A percentile compares a stretch with the other conserved stretches of the same genome.
These are phyloP conservation scores for Pseudohyphozyma bogoriensis DNA, from an alignment of 768 basidiomycete genomes.

Conservation along the genomic window DNA sequence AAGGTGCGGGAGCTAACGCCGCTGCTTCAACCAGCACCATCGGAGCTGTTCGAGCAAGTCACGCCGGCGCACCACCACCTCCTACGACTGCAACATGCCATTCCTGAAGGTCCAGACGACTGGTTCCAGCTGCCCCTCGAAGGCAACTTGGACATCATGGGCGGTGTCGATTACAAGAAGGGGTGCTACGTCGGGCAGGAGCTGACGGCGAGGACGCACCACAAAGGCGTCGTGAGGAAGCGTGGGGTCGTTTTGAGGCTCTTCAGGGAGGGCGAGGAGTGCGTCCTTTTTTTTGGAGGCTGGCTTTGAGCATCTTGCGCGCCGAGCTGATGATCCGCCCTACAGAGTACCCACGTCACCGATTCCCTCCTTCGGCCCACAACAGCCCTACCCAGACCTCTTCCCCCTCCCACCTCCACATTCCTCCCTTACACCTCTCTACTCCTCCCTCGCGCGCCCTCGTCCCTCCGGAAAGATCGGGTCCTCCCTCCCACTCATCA, in stretches of 20 bases:
- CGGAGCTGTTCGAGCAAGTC: constrained; percentile 7
- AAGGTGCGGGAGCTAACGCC: background rate
- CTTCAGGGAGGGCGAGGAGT: constrained; percentile 41
- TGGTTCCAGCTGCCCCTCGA: constrained; percentile 87
- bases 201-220: constrained; percentile 88
- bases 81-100: constrained; percentile 68
- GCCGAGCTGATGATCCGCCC: no score
- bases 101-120: constrained; percentile 76
- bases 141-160: constrained; percentile 88
- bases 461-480: constrained; percentile 14
- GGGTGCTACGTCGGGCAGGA: constrained; percentile 99
- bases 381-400: constrained; percentile 12
- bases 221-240: constrained; percentile 83
- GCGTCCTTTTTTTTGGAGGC: background rate
- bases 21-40: constrained; percentile 8
- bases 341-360: background rate
- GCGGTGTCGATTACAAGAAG: constrained; percentile 92
- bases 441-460: constrained; percentile 8
- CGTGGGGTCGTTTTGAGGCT: constrained; percentile 73
- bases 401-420: constrained; percentile 17
- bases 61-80: constrained; percentile 47
- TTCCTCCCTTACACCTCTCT: constrained; percentile 16
- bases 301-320: no score
- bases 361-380: constrained; percentile 14
- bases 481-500: constrained; percentile 10